Evolutionary conservation across 805 yeast genomes (phyloP), one percentile per base, ranked within the genome.

Genomic region (Kazachstania psychrophila): DNA sequence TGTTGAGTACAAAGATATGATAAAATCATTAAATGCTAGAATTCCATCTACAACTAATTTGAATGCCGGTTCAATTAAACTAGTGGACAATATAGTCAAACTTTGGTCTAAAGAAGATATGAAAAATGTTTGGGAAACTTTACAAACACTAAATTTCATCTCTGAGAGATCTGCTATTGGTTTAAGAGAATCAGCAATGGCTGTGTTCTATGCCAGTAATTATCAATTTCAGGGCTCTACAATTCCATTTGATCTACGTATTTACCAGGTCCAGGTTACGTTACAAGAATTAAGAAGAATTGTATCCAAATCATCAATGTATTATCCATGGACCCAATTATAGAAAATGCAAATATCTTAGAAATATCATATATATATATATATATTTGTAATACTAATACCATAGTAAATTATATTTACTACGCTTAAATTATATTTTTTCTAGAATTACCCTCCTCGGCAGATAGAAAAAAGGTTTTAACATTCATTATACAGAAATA

Each of bases 111-210:
- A 75, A 38, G 70, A 65, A 23, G 72, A 78, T 19, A 68, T 86
- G 44, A 68, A 72, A 32, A 72, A 72, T 27, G 72, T 83, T 25
- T 87, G 96, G 96, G 92, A 83, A 45, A 62, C 70, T 2, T 54
- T 87, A 23, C 72, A 72, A 44, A 61, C 62, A n/a, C 46, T 68
- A 20, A 79, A 80, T 2, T 52, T 84, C 5, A 49, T 83, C 10
- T 48, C 68, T 5, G 76, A 71, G 37, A 63, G 62, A 24, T 57
- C 66, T 18, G 68, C 68, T 6, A 54, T 68, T 3, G 67, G 70
- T 7, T 55, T 62, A 31, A 63, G 61, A 34, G 66, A 58, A 36
- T 69, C 66, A 38, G 62, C 60, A 3, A 44, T 39, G n/a, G 59
- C 60, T 8, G 62, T 59, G 12, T 62, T 65, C 23, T 66, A 63